Evolutionary conservation across 2,329 filamentous ascomycete genomes (phyloP), one percentile per base, ranked within the genome.

Genomic region (Ciborinia camelliae): DNA sequence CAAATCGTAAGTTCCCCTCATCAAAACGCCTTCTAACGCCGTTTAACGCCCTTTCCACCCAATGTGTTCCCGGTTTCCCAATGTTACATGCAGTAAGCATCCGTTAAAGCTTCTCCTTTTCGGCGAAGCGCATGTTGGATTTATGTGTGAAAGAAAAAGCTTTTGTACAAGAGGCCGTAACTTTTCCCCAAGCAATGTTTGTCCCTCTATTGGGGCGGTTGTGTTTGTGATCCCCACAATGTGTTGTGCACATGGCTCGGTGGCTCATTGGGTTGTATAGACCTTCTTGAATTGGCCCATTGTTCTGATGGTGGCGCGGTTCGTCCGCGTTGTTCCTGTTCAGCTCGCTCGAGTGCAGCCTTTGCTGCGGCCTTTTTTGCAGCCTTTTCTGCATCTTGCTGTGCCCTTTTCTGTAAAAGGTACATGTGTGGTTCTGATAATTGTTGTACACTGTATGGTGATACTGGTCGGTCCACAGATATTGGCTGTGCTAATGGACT

Each of bases 401-500:
- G 30, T 6, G 60, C 60, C 54, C 64, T 66, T 64, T 60, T 68
- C 30, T 70, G 66, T 35, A 70, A 68, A 7, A 70, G 57, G 55
- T 71, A 71, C 12, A 41, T 45, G 37, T 71, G 67, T 8, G 69
- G 66, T 50, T 66, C 54, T 14, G 67, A 60, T 39, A 62, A 47
- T 43, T 62, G 50, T 23, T 41, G 54, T 32, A 58, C 41, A 6
- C 48, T 23, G 23, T 66, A 50, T 18, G 64, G 53, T 28, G 51
- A 58, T 15, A 35, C 4, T 8, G 52, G 43, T 14, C 52, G 52
- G 15, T 43, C 58, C 15, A 41, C 37, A 47, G 69, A 69, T 9
- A 63, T 65, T 30, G 43, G 37, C 18, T 41, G 41, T 51, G 64
- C 53, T 15, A 65, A 66, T 28, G 70, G 70, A 48, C 65, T 70